Conservation (phyloP, 2,329 filamentous ascomycete genomes). For the Neopestalotiopsis clavispora region DNA sequence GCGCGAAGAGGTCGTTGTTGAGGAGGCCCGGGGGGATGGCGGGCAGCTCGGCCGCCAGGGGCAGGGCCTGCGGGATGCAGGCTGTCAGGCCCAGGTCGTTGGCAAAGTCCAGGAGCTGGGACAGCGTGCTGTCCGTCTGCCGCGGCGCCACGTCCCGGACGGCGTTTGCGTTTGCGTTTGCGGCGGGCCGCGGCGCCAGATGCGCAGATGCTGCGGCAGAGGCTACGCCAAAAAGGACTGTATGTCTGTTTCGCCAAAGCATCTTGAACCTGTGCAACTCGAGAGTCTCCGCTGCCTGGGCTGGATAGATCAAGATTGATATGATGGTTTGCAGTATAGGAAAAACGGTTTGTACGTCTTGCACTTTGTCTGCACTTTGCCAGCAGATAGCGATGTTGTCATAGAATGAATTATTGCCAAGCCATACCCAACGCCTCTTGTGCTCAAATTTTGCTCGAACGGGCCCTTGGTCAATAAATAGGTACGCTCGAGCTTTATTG, state of each 20-base stretch:
- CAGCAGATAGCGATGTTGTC: neutral
- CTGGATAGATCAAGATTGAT: neutral
- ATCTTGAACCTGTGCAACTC: neutral
- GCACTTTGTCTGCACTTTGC: neutral
- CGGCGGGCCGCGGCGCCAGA: neutral
- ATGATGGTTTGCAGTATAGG: neutral
- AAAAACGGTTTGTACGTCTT: neutral
- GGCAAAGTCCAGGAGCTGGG: neutral
- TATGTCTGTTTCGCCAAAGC: neutral
- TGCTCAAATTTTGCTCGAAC: neutral
- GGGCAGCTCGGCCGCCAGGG: constrained; percentile 28
- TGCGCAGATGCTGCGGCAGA: neutral
- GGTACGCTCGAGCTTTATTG: neutral
- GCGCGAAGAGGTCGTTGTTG: constrained; percentile 23
- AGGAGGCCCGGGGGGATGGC: constrained; percentile 27
- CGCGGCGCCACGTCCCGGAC: neutral
- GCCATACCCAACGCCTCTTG: neutral
- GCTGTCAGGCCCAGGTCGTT: constrained; percentile 23
- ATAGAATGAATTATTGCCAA: neutral
- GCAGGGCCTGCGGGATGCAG: constrained; percentile 28
- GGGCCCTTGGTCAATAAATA: neutral
- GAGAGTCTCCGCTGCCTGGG: neutral
- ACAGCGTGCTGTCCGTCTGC: constrained; percentile 4
- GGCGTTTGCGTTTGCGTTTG: neutral
- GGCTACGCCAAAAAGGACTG: neutral